These are phyloP conservation scores for Fusarium sp. DNA, from an alignment of 2,329 filamentous ascomycete genomes.

Conservation along the genomic window DNA sequence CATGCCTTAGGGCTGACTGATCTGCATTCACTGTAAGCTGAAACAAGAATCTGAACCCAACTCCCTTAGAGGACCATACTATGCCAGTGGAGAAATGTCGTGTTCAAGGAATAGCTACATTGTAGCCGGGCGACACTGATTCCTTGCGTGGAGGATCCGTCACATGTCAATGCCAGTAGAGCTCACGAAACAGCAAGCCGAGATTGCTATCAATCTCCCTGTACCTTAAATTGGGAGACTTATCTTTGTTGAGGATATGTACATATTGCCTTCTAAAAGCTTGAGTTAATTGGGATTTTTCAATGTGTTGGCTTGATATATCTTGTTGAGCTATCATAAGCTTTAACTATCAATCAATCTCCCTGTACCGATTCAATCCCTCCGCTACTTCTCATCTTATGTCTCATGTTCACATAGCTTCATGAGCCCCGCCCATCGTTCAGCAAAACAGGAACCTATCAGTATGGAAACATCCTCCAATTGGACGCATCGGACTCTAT, in stretches of 20 bases:
- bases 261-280: too few relatives aligned
- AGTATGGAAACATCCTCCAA: too few relatives aligned
- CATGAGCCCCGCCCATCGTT: not conserved
- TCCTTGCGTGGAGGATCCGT: rapidly evolving
- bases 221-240: too few relatives aligned
- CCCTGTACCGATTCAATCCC: not conserved
- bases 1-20: not conserved
- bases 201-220: too few relatives aligned
- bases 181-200: rapidly evolving
- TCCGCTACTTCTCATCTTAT: too few relatives aligned
- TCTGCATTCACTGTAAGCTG: not conserved
- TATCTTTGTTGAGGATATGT: too few relatives aligned
- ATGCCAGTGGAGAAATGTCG: rapidly evolving
- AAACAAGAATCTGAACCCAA: not conserved
- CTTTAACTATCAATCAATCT: too few relatives aligned
- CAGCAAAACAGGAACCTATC: too few relatives aligned
- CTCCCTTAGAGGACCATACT: rapidly evolving
- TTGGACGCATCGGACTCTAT: too few relatives aligned
- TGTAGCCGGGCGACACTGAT: rapidly evolving
- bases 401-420: not conserved
- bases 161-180: not conserved
- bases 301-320: too few relatives aligned
- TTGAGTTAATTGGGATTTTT: too few relatives aligned
- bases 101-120: not conserved
- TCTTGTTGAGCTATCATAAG: too few relatives aligned